Conservation (phyloP, 768 basidiomycete species). For the Tulasnella sp. region DNA sequence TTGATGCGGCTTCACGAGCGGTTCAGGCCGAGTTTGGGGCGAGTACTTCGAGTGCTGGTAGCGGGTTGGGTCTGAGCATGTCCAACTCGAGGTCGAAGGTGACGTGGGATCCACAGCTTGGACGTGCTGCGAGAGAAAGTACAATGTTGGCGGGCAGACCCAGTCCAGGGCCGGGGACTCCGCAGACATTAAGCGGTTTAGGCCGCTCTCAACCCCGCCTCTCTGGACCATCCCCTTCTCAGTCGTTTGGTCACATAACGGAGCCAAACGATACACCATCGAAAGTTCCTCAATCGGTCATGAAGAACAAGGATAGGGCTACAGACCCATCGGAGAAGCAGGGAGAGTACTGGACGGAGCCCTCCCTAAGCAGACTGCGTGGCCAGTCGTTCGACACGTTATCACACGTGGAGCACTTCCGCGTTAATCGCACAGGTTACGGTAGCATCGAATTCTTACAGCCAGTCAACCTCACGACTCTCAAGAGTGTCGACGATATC, state of each 20-base stretch:
- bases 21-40: background rate
- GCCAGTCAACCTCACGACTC: constrained; percentile 71
- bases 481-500: constrained; percentile 67
- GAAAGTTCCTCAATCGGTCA: background rate
- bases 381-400: constrained; percentile 63
- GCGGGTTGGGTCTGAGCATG: background rate
- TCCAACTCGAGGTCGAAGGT: background rate
- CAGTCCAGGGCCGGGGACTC: background rate
- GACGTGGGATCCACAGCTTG: constrained; percentile 13
- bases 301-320: constrained; percentile 20
- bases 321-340: constrained; percentile 41
- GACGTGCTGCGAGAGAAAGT: constrained; percentile 3
- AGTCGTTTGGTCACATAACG: background rate
- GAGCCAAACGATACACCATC: background rate
- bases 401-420: constrained; percentile 58
- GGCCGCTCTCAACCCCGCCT: background rate
- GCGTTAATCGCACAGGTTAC: constrained; percentile 82
- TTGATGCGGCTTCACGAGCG: background rate
- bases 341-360: constrained; percentile 88
- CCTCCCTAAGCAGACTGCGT: constrained; percentile 60
- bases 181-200: background rate
- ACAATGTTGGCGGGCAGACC: background rate
- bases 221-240: background rate
- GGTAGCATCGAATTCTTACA: constrained; percentile 77
- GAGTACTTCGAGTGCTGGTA: background rate